A percentile compares a stretch with the other conserved stretches of the same genome.
These are phyloP conservation scores for Teunomyces lycoperdinae DNA, from an alignment of 805 yeast species.

Conservation along the genomic window DNA sequence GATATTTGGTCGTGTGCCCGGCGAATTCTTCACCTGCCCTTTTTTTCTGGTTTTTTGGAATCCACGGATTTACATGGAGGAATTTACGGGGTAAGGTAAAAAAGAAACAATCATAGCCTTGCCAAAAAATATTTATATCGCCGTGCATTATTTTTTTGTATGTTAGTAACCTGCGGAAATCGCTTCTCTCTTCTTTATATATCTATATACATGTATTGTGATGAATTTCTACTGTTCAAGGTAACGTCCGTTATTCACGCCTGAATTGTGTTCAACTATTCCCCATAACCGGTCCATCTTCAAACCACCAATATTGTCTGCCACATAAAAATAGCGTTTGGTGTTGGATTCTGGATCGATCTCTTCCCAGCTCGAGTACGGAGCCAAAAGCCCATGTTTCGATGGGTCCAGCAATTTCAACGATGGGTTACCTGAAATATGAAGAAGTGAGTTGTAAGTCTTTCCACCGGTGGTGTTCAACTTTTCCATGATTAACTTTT, in stretches of 20 bases:
- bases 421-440: constrained; percentile 32
- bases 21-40: too few relatives aligned
- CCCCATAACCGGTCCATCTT: constrained; percentile 87
- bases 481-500: constrained; percentile 65
- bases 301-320: constrained; percentile 76
- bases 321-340: constrained; percentile 50
- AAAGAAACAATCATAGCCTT: too few relatives aligned
- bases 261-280: constrained; percentile 65
- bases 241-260: constrained; percentile 63
- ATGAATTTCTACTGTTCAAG: neutral
- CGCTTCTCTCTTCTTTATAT: neutral
- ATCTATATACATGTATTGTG: neutral
- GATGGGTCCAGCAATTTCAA: constrained; percentile 18
- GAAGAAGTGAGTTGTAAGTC: constrained; percentile 59
- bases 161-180: neutral
- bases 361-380: constrained; percentile 40
- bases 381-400: constrained; percentile 15
- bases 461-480: constrained; percentile 64
- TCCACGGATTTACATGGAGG: neutral
- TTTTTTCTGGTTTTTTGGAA: neutral
- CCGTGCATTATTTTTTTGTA: neutral
- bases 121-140: neutral
- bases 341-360: constrained; percentile 31
- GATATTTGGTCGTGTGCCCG: constrained; percentile 1
- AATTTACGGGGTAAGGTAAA: neutral